phyloP scores from a whole-genome alignment of 768 basidiomycete species.

The Hygrophorus pudorinus region DNA sequence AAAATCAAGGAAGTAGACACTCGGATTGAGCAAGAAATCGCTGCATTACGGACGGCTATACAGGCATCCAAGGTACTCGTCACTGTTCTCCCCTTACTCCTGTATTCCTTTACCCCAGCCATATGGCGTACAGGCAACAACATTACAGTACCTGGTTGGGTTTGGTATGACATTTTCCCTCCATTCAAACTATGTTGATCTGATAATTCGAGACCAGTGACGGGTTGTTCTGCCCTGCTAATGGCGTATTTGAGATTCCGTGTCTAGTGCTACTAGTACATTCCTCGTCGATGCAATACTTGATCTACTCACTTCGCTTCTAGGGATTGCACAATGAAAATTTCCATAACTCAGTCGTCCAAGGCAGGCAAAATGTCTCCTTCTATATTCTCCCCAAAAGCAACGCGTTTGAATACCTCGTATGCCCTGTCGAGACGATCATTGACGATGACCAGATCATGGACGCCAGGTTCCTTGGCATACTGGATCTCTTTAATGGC shows the following conservation, averaged over 20 bases:
- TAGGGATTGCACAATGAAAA: too few relatives aligned
- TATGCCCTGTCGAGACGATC: constrained; percentile 84
- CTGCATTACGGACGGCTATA: constrained; percentile 70
- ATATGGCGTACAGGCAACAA: constrained; percentile 48
- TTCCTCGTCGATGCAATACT: too few relatives aligned
- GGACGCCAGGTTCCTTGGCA: constrained; percentile 63
- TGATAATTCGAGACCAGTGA: constrained; percentile 38
- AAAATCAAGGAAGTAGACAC: constrained; percentile 99
- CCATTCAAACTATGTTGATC: not conserved
- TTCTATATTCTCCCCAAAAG: constrained; percentile 52
- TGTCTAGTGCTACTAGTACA: constrained; percentile 17
- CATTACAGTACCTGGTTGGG: constrained; percentile 79
- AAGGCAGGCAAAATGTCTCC: constrained; percentile 62
- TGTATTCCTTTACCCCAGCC: not conserved
- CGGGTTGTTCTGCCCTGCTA: constrained; percentile 75
- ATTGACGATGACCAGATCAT: constrained; percentile 84
- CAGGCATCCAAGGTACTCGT: constrained; percentile 67
- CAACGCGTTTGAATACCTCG: constrained; percentile 61
- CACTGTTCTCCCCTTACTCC: not conserved
- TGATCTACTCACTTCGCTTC: too few relatives aligned
- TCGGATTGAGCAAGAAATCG: constrained; percentile 92
- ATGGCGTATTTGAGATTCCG: constrained; percentile 84
- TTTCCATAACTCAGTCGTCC: constrained; percentile 30
- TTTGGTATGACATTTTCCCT: constrained; percentile 49
- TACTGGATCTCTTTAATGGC: constrained; percentile 77